Evolutionary conservation across 805 yeast genomes (phyloP).

Genomic region (Danielozyma ontarioensis): DNA sequence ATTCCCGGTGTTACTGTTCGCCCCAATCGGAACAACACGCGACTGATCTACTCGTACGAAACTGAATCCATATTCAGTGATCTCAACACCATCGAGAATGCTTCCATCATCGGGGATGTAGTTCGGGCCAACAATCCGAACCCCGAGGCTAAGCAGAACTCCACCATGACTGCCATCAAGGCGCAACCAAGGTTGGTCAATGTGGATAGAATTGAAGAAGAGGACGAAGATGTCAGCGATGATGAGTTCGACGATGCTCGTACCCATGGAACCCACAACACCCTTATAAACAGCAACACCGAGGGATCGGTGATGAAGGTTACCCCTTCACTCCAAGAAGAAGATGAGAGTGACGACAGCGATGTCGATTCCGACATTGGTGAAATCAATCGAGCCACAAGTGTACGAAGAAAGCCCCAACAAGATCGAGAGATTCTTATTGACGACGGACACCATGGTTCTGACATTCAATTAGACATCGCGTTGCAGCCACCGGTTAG

Average conservation of each 20-base stretch:
- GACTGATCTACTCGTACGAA: slow-evolving; percentile 42
- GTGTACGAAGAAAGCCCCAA: slow-evolving; percentile 15
- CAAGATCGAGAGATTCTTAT: slow-evolving; percentile 10
- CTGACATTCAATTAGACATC: no score
- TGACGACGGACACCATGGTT: no score
- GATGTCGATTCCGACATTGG: slow-evolving; percentile 45
- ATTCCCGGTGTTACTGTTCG: slow-evolving; percentile 87
- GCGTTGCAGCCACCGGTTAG: neutral
- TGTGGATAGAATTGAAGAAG: slow-evolving; percentile 43
- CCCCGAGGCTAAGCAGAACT: slow-evolving; percentile 21
- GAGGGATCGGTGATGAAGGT: neutral
- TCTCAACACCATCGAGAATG: slow-evolving; percentile 40
- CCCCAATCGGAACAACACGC: slow-evolving; percentile 39
- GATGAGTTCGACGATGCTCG: slow-evolving; percentile 11
- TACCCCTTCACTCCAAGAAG: neutral
- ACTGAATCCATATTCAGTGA: slow-evolving; percentile 39
- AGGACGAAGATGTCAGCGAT: slow-evolving; percentile 27
- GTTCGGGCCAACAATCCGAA: slow-evolving; percentile 16
- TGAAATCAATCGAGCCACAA: slow-evolving; percentile 38
- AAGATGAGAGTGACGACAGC: slow-evolving; percentile 14
- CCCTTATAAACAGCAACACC: neutral
- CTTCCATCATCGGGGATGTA: slow-evolving; percentile 41
- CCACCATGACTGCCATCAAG: slow-evolving; percentile 68
- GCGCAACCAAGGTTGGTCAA: slow-evolving; percentile 71
- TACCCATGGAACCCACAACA: neutral